Percentiles rank a stretch among this genome's conserved stretches.
Conservation (phyloP, 1,284 basidiomycete genomes). For the Ceratobasidium theobromae region DNA sequence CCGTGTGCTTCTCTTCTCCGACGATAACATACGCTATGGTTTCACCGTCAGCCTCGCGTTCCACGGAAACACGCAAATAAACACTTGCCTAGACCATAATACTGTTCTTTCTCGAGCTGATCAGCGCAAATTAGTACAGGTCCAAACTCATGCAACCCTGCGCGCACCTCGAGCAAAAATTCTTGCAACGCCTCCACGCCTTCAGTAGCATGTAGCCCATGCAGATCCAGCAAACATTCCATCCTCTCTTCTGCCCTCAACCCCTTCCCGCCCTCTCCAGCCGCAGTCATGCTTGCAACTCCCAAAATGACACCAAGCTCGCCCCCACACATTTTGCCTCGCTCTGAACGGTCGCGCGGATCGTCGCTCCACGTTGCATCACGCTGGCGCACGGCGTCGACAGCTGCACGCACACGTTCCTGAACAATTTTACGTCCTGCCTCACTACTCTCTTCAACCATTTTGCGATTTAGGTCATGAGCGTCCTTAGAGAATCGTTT, state of each 20-base stretch:
- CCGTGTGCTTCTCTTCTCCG: constrained; percentile 95
- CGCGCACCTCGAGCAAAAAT: constrained; percentile 80
- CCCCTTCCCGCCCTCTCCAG: constrained; percentile 51
- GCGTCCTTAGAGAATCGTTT: constrained; percentile 93
- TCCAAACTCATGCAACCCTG: constrained; percentile 31
- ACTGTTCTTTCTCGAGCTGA: constrained; percentile 82
- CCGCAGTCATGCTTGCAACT: constrained; percentile 61
- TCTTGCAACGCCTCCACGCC: constrained; percentile 89
- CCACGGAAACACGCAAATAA: not conserved
- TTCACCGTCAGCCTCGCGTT: not conserved
- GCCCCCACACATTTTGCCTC: constrained; percentile 78
- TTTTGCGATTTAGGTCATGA: constrained; percentile 87
- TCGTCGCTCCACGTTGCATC: constrained; percentile 82
- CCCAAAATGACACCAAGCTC: constrained; percentile 84
- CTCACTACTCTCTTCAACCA: constrained; percentile 78
- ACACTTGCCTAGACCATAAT: constrained; percentile 73
- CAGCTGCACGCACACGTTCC: constrained; percentile 73
- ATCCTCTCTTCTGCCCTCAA: constrained; percentile 77
- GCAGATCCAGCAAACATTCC: constrained; percentile 79
- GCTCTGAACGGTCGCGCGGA: constrained; percentile 68
- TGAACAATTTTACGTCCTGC: constrained; percentile 79
- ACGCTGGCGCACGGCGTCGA: constrained; percentile 69
- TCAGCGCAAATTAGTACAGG: constrained; percentile 7
- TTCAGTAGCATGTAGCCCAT: constrained; percentile 87
- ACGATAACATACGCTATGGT: constrained; percentile 79